Base-by-base conservation (phyloP, 352 stramenopile genomes). In the Pythium plurisporium region DNA sequence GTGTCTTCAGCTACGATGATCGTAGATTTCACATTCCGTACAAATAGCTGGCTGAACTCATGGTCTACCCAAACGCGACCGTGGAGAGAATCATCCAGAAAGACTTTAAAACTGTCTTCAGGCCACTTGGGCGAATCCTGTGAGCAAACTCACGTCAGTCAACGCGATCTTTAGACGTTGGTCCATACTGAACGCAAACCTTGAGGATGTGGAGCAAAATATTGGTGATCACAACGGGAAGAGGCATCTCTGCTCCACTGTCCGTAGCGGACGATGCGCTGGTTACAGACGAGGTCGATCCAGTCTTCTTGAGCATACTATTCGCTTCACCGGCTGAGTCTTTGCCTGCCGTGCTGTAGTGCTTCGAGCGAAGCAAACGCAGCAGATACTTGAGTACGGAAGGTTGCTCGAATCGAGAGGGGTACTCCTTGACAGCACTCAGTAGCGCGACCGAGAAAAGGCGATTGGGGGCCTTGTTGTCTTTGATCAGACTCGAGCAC, bases 91-190 rank as follows among this genome's bases (percentile, higher is more conserved):
- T 95, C 85, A 37, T 93, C 83, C 3, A 95, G 59, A 65, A 92
- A 95, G 17, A 95, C 85, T 59, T 93, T 95, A 29, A 92, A 74
- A 49, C 79, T 92, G 59, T 95, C 85, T 22, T 88, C 68, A 15
- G 82, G 79, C 82, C 82, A 93, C 6, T 75, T 70, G 12, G 74
- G 51, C 17, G 41, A 53, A 42, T 82, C 62, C 76, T 89, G 29
- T 19, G 38, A 25, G 20, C 12, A 45, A 45, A 45, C 12, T 45
- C 38, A 25, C 12, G 12, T 22, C 38, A 25, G 38, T n/a, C 20
- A 14, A 45, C 8, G 2, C 10, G 12, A 45, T 25, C n/a, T n/a
- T n/a, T n/a, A n/a, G n/a, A n/a, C n/a, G n/a, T 22, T 25, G 12
- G 14, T 15, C 7, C 10, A 36, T 25, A 20, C 22, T 6, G 10